These are phyloP conservation scores for Chalaropsis thielavioides DNA, from an alignment of 2,329 filamentous ascomycete genomes.

Conservation along the genomic window DNA sequence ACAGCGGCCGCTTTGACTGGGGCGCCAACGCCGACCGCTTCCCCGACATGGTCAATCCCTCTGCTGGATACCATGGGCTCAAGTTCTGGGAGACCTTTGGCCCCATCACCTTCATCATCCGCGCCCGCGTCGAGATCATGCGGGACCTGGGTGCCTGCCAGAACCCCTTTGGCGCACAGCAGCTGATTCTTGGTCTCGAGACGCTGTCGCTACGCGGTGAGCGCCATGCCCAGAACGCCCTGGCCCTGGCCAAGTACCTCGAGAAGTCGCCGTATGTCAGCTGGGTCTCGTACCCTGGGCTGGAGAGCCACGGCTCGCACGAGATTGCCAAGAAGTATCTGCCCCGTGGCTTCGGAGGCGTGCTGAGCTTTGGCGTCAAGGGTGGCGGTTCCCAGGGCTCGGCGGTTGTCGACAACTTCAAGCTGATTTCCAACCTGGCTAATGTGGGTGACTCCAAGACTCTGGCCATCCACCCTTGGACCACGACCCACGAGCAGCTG, in stretches of 20 bases:
- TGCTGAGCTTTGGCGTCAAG: conserved; percentile 86
- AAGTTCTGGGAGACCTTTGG: conserved; percentile 94
- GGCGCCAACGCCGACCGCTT: conserved; percentile 69
- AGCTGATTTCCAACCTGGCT: conserved; percentile 86
- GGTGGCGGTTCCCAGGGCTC: conserved; percentile 71
- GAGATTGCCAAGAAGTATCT: conserved; percentile 76
- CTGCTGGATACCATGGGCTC: conserved; percentile 79
- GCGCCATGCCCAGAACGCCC: conserved; percentile 71
- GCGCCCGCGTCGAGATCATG: conserved; percentile 75
- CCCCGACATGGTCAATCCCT: conserved; percentile 82
- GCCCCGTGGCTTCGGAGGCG: conserved; percentile 69
- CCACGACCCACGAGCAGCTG: conserved; percentile 87
- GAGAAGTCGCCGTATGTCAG: conserved; percentile 68
- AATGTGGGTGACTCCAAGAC: conserved; percentile 96
- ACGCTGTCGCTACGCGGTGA: conserved; percentile 78
- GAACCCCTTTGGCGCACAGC: conserved; percentile 85
- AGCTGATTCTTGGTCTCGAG: conserved; percentile 77
- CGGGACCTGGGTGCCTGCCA: conserved; percentile 72
- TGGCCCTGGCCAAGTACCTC: conserved; percentile 67
- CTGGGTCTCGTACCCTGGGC: conserved; percentile 90
- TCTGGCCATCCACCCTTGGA: conserved; percentile 87
- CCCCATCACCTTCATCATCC: conserved; percentile 64
- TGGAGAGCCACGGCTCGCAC: conserved; percentile 70
- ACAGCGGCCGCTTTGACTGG: conserved; percentile 91
- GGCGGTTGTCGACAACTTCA: conserved; percentile 84